phyloP scores from a whole-genome alignment of 331 rosid species.

The Erythrophleum ivorense region DNA sequence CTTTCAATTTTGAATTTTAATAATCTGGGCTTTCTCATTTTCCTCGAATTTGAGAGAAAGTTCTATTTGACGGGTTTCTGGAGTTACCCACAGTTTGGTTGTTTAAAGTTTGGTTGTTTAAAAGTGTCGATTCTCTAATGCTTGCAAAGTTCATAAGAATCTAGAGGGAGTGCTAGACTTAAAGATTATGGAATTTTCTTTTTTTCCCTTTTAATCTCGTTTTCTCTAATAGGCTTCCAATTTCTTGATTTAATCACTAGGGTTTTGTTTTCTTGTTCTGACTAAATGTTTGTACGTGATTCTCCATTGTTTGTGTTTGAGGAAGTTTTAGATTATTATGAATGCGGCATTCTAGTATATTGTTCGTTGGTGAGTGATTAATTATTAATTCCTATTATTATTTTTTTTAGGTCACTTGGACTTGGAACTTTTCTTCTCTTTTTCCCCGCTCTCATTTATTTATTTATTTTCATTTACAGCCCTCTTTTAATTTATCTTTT shows the following conservation, averaged over 20 bases:
- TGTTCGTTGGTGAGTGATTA: not conserved
- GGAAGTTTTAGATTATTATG: not conserved
- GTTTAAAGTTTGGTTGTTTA: too few relatives aligned
- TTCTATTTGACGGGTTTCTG: not conserved
- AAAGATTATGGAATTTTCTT: conserved; percentile 12
- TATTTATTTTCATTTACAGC: too few relatives aligned
- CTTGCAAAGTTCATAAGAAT: not conserved
- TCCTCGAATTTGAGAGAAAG: not conserved
- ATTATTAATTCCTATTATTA: not conserved
- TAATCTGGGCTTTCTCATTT: not conserved
- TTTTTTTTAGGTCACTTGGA: not conserved
- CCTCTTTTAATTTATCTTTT: not conserved
- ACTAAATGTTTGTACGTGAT: not conserved
- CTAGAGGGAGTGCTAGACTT: conserved; percentile 18
- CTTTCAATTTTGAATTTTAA: not conserved
- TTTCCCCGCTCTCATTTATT: not conserved
- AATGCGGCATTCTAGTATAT: not conserved
- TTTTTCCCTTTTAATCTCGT: not conserved
- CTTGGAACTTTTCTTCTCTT: conserved; percentile 4
- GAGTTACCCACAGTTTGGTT: not conserved
- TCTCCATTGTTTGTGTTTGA: conserved; percentile 5
- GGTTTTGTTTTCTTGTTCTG: conserved; percentile 31
- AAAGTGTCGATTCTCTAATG: not conserved
- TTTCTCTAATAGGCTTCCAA: not conserved
- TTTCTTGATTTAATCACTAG: conserved; percentile 30